Evolutionary conservation across 2,329 filamentous ascomycete species (phyloP), one percentile per base, ranked within the genome.

Genomic region (Diplocarpon mali): DNA sequence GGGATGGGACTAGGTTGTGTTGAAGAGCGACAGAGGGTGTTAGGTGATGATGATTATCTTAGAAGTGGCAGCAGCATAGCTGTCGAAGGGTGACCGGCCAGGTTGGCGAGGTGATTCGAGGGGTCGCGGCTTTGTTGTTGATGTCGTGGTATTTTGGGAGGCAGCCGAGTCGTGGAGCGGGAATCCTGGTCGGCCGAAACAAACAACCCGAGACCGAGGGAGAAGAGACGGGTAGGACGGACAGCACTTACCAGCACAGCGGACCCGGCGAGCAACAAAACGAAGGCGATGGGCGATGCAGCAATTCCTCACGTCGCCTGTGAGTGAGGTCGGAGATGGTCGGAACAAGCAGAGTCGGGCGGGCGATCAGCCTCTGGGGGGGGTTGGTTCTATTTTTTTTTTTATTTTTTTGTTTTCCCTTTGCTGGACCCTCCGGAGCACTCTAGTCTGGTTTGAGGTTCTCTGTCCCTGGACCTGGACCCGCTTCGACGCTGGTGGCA

Each of bases 81-180:
- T 38, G 31, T 41, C 17, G 35, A 24, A 30, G 20, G 34, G 13
- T 36, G 24, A 14, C 16, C 27, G 16, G 31, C 41, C 31, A 31
- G 29, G 39, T 35, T 42, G 35, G 28, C 13, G 42, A 40, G 37
- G 42, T n/a, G 35, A 38, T 27, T 39, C 38, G 30, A 40, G 44
- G 47, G 49, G 44, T 34, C 46, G 46, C n/a, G 39, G 40, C 16
- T 37, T 45, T 47, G 44, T 45, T 46, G 49, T 45, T 42, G 44
- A 49, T 39, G 29, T 9, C 20, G 14, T 30, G 8, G 20, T 24
- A 24, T 24, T n/a, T n/a, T n/a, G n/a, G n/a, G n/a, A n/a, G n/a
- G n/a, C n/a, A n/a, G 31, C 16, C 15, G 15, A 35, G 28, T 38
- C 41, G 31, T 15, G 27, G 17, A n/a, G 9, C 38, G 24, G 27